These are phyloP conservation scores for Suillus subluteus DNA, from an alignment of 768 basidiomycete species.

Conservation along the genomic window DNA sequence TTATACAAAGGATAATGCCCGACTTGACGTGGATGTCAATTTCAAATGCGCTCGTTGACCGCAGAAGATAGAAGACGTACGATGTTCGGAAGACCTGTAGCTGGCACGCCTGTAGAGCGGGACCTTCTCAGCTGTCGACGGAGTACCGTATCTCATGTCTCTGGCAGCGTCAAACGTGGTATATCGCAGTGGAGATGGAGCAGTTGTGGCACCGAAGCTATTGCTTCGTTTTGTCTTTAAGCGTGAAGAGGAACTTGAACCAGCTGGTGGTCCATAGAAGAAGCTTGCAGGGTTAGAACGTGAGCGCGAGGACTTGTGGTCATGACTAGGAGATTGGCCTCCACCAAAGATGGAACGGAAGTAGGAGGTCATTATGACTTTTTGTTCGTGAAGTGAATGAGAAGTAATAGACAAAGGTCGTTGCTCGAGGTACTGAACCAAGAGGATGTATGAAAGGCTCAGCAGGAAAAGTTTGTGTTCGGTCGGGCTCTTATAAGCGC, in stretches of 20 bases:
- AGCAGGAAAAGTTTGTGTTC: neutral
- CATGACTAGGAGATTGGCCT: slow-evolving; percentile 27
- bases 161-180: slow-evolving; percentile 38
- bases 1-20: slow-evolving; percentile 36
- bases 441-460: slow-evolving; percentile 17
- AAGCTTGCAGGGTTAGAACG: slow-evolving; percentile 44
- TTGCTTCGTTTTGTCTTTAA: slow-evolving; percentile 43
- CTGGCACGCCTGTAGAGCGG: slow-evolving; percentile 46
- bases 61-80: slow-evolving; percentile 35
- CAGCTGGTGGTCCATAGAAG: slow-evolving; percentile 37
- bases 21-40: slow-evolving; percentile 19
- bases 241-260: slow-evolving; percentile 29
- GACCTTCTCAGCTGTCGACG: slow-evolving; percentile 36
- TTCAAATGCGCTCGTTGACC: slow-evolving; percentile 15
- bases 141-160: slow-evolving; percentile 37
- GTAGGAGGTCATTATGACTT: slow-evolving; percentile 49
- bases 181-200: slow-evolving; percentile 47
- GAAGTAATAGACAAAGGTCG: slow-evolving; percentile 17
- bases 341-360: slow-evolving; percentile 52
- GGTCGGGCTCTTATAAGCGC: slow-evolving; percentile 27
- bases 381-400: slow-evolving; percentile 23
- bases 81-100: slow-evolving; percentile 47
- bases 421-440: slow-evolving; percentile 19
- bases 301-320: slow-evolving; percentile 44
- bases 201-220: slow-evolving; percentile 40